A percentile compares a stretch with the other conserved stretches of the same genome.
These are phyloP conservation scores for Spathaspora sp. DNA, from an alignment of 1,139 yeast species.

Conservation along the genomic window DNA sequence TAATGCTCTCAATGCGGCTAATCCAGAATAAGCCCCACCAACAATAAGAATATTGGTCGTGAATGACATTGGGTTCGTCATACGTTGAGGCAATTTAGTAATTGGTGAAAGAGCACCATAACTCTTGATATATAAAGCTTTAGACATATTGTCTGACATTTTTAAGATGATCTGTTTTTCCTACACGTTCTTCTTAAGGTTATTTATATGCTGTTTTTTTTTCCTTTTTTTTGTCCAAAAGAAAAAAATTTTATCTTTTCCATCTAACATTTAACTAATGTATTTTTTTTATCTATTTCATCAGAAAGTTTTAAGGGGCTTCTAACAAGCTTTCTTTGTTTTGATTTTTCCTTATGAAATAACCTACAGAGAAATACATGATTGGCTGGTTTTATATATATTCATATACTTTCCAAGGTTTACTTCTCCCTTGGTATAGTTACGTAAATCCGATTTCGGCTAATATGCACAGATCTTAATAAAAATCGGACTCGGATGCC, in stretches of 20 bases:
- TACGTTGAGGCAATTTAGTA: conserved; percentile 8
- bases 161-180: no score
- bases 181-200: background rate
- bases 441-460: no score
- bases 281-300: background rate
- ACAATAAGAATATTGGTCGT: conserved; percentile 41
- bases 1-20: conserved; percentile 40
- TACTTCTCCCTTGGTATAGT: no score
- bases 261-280: background rate
- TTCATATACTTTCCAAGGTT: no score
- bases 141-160: no score
- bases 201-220: background rate
- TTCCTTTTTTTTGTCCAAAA: background rate
- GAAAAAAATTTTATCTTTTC: conserved; percentile 4
- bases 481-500: no score
- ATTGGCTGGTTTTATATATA: no score
- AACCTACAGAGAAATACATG: no score
- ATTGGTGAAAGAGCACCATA: conserved; percentile 6
- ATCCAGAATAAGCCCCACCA: conserved; percentile 57
- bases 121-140: background rate
- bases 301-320: background rate
- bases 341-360: background rate
- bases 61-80: conserved; percentile 11
- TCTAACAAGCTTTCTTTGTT: no score
- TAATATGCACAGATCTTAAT: no score